A percentile compares a stretch with the other conserved stretches of the same genome.
Evolutionary conservation across 768 basidiomycete species (phyloP).

Genomic region (Dentipellis fragilis): DNA sequence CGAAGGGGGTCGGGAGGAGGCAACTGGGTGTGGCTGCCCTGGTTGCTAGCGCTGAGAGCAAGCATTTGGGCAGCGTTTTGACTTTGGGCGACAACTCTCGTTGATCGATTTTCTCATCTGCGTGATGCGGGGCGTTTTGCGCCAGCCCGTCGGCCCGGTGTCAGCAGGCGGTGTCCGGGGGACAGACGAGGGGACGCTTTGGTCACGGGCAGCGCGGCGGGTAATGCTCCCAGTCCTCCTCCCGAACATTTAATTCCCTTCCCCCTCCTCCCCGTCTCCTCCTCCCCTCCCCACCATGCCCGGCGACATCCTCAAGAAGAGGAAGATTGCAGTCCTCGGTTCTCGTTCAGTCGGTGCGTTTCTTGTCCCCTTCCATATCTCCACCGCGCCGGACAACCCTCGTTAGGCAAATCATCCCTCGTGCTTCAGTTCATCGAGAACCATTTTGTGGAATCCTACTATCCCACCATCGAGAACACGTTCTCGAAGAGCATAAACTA

Average conservation of each 20-base stretch:
- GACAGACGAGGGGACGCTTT: too few species aligned
- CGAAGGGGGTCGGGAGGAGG: too few species aligned
- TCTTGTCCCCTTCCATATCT: background rate
- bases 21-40: background rate
- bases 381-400: constrained; percentile 6
- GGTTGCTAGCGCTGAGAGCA: too few species aligned
- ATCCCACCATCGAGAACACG: constrained; percentile 90
- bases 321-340: constrained; percentile 84
- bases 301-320: constrained; percentile 49
- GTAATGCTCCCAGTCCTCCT: constrained; percentile 4
- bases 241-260: constrained; percentile 5
- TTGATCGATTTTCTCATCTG: too few species aligned
- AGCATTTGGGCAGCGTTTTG: too few species aligned
- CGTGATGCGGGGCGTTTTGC: too few species aligned
- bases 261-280: background rate
- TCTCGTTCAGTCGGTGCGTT: constrained; percentile 79
- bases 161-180: too few species aligned
- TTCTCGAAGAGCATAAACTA: constrained; percentile 78
- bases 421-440: constrained; percentile 90
- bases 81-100: too few species aligned
- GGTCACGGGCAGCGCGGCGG: background rate
- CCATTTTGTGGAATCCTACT: constrained; percentile 86
- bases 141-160: too few species aligned
- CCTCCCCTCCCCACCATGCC: constrained; percentile 18
- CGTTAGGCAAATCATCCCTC: constrained; percentile 85